Percentiles rank a stretch among this genome's conserved stretches.
phyloP scores from a whole-genome alignment of 73 alveolate species.

The Breviolum minutum region DNA sequence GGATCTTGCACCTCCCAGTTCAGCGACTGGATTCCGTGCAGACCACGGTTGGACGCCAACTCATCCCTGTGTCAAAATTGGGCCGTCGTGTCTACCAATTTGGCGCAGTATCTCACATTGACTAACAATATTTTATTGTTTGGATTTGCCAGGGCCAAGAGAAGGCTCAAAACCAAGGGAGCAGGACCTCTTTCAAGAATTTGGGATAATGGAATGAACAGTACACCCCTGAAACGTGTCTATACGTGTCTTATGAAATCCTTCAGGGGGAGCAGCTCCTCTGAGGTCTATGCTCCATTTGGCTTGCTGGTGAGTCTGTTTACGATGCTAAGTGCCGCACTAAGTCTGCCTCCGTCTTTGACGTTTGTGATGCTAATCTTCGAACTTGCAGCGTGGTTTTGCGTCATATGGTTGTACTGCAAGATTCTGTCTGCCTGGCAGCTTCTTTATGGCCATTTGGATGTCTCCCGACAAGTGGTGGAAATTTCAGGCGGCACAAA shows the following conservation, averaged over 20 bases:
- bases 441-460: not conserved
- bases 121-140: too few species aligned
- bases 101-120: not conserved
- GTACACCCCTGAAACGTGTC: too few species aligned
- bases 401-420: conserved; percentile 39
- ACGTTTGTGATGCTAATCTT: not conserved
- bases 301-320: not conserved
- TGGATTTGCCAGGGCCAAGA: too few species aligned
- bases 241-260: too few species aligned
- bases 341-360: not conserved
- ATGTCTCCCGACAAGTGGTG: not conserved
- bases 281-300: not conserved
- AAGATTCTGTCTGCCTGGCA: conserved; percentile 29
- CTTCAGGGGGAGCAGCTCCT: not conserved
- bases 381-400: not conserved
- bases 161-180: too few species aligned
- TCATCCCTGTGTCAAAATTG: conserved; percentile 49
- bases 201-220: too few species aligned
- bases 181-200: too few species aligned
- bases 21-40: conserved; percentile 20
- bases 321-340: not conserved
- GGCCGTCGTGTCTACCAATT: not conserved
- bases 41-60: not conserved
- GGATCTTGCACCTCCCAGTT: conserved; percentile 1
- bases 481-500: conserved; percentile 15